Percentiles rank a stretch among this genome's conserved stretches.
Evolutionary conservation across 1,139 yeast genomes (phyloP).

Genomic region (Debaryomyces fabryi): DNA sequence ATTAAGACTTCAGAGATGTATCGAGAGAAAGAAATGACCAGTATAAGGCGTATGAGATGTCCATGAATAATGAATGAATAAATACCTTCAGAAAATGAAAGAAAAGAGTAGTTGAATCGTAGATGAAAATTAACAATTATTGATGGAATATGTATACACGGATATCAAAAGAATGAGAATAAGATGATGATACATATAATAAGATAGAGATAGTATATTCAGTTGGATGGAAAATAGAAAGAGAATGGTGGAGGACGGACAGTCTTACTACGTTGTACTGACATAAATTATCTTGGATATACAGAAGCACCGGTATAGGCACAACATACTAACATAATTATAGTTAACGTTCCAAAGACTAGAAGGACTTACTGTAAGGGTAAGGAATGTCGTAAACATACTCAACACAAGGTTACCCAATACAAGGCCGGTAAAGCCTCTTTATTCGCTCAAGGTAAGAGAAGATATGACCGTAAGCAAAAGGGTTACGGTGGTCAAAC

Average conservation of each 20-base stretch:
- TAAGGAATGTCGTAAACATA: conserved; percentile 98
- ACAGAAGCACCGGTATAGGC: background rate
- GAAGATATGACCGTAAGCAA: conserved; percentile 99
- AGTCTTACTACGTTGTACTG: background rate
- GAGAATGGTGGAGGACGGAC: background rate
- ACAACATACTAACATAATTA: conserved; percentile 30
- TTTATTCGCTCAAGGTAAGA: conserved; percentile 99
- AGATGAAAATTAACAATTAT: background rate
- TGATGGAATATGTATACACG: background rate
- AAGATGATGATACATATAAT: background rate
- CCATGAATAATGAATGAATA: background rate
- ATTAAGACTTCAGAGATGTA: conserved; percentile 1
- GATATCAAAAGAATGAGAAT: background rate
- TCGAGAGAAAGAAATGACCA: background rate
- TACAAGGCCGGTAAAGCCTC: conserved; percentile 99
- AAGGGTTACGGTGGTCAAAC: conserved; percentile 99
- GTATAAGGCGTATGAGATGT: background rate
- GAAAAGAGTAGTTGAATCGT: background rate
- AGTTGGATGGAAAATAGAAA: background rate
- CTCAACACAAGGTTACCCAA: conserved; percentile 99
- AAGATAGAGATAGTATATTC: background rate
- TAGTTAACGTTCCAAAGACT: conserved; percentile 99
- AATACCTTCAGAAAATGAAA: background rate
- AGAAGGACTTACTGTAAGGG: conserved; percentile 99
- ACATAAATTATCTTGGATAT: background rate